Evolutionary conservation across 345 rosid genomes (phyloP), one percentile per base, ranked within the genome.

Genomic region (Euphorbia tirucalli): DNA sequence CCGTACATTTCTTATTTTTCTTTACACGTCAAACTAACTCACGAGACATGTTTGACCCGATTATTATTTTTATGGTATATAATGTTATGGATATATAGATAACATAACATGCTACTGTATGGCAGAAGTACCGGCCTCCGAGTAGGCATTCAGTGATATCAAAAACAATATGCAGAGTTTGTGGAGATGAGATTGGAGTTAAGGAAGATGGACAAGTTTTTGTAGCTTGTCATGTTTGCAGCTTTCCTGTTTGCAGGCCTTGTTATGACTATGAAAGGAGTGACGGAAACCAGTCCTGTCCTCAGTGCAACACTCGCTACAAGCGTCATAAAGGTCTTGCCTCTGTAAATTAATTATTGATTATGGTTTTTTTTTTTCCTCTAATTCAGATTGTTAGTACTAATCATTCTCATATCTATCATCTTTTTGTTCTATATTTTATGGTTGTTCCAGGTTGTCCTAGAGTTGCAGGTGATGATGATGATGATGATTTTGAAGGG

Each of bases 211-310:
- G 97, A 3, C 78, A 75, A 61, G 11, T 67, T 58, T 92, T 95
- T 61, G 89, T 85, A 7, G 99, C 97, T 11, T 95, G 99, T 41
- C 81, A 83, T 24, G 91, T 85, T 32, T 92, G 97, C 37, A 84
- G 87, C 1, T 95, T 87, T 80, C 97, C 99, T 0, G 91, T 95
- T 69, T 95, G 99, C 68, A 83, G 73, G 73, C 93, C 97, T 68
- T 95, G 99, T 72, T 95, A 90, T 58, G 96, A 87, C 70, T 95
- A 92, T 13, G 99, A 95, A 72, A 83, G 96, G 78, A 90, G 93
- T 58, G 96, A 89, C 67, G 99, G 97, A 21, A 89, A 79, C 78
- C 93, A 88, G 79, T 85, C 87, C 44, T 92, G 99, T 74, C 97
- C 97, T 75, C 93, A 91, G 70, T 95, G 99, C 81, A 90, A 86